These are phyloP conservation scores for Amanita thiersii DNA, from an alignment of 768 basidiomycete species.

Conservation along the genomic window DNA sequence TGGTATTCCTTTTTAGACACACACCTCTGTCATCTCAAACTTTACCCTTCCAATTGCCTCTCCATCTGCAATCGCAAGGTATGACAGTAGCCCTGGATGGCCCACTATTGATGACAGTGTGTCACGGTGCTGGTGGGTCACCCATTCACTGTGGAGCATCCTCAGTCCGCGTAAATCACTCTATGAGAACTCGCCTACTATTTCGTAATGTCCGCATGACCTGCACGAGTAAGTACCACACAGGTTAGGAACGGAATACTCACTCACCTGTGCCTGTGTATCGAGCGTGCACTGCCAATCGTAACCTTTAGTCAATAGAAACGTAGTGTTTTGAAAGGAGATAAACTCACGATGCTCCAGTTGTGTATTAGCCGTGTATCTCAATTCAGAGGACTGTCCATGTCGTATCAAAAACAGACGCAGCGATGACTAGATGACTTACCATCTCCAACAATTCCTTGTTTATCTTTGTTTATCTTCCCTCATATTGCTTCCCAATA, in stretches of 20 bases:
- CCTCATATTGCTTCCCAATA: not conserved
- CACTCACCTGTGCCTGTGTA: slow-evolving; percentile 89
- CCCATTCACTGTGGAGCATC: slow-evolving; percentile 69
- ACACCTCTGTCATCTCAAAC: slow-evolving; percentile 8
- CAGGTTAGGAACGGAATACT: slow-evolving; percentile 1
- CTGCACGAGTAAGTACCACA: slow-evolving; percentile 27
- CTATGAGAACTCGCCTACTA: slow-evolving; percentile 49
- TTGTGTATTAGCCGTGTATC: slow-evolving; percentile 96
- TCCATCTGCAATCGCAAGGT: slow-evolving; percentile 88
- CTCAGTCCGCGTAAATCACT: slow-evolving; percentile 11
- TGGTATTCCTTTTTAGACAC: not conserved
- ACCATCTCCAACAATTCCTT: slow-evolving; percentile 32
- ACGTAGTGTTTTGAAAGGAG: slow-evolving; percentile 8
- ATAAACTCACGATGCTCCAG: slow-evolving; percentile 76
- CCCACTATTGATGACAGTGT: slow-evolving; percentile 91
- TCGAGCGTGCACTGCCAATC: slow-evolving; percentile 74
- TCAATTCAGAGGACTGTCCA: slow-evolving; percentile 75
- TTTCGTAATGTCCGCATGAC: slow-evolving; percentile 95
- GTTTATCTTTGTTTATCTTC: slow-evolving; percentile 21
- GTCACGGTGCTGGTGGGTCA: slow-evolving; percentile 96
- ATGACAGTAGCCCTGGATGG: slow-evolving; percentile 79
- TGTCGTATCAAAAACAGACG: slow-evolving; percentile 6
- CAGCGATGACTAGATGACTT: slow-evolving; percentile 20
- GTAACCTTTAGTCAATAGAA: slow-evolving; percentile 12
- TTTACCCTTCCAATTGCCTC: slow-evolving; percentile 70